phyloP scores from a whole-genome alignment of 2,329 filamentous ascomycete species.

The Aspergillus sclerotialis region DNA sequence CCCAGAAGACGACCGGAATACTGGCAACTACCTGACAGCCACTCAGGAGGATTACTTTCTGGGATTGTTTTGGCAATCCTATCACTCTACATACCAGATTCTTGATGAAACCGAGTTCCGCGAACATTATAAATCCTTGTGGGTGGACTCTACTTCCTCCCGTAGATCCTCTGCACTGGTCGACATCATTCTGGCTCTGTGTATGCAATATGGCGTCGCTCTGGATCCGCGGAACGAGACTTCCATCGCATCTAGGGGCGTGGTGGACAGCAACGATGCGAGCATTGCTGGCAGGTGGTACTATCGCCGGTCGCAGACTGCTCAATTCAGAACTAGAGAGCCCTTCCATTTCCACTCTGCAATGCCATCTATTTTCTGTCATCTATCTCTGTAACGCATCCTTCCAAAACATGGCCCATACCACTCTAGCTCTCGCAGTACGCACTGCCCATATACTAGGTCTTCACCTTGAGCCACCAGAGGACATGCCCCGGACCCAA shows the following conservation, averaged over 20 bases:
- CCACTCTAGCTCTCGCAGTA: conserved; percentile 33
- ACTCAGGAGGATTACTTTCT: conserved; percentile 44
- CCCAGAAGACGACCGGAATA: conserved; percentile 5
- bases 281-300: conserved; percentile 41
- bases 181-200: conserved; percentile 47
- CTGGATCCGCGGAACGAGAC: conserved; percentile 2
- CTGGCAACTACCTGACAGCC: conserved; percentile 25
- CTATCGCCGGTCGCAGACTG: conserved; percentile 43
- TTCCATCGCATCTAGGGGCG: conserved; percentile 12
- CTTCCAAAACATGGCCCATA: conserved; percentile 44
- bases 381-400: conserved; percentile 44
- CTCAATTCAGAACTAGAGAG: conserved; percentile 42
- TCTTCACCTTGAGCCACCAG: conserved; percentile 42
- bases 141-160: conserved; percentile 21
- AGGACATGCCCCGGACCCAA: conserved; percentile 22
- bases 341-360: conserved; percentile 42
- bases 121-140: conserved; percentile 38
- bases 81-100: conserved; percentile 37
- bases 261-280: conserved; percentile 20
- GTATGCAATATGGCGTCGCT: conserved; percentile 43
- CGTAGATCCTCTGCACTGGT: conserved; percentile 44
- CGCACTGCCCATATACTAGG: conserved; percentile 44
- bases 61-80: conserved; percentile 43
- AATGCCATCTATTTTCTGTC: conserved; percentile 40
- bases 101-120: conserved; percentile 41